These are phyloP conservation scores for Tuber brumale DNA, from an alignment of 495 filamentous ascomycete species.

Conservation along the genomic window DNA sequence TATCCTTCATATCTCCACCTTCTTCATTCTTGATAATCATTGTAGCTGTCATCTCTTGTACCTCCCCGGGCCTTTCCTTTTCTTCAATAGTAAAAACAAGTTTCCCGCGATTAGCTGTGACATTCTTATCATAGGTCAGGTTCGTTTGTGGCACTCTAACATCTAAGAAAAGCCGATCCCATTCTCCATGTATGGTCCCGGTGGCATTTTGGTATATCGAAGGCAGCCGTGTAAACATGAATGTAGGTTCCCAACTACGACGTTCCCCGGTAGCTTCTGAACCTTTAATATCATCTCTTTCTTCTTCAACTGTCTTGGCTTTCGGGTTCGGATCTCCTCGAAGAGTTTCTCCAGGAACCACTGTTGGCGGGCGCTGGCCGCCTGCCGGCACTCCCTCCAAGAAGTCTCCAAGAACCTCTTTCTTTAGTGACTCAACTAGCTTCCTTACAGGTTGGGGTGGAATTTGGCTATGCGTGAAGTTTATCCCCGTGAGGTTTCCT, in stretches of 20 bases:
- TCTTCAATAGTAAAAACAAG: slow-evolving; percentile 37
- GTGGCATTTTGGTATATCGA: slow-evolving; percentile 34
- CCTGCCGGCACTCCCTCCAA: slow-evolving; percentile 1
- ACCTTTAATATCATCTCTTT: background rate
- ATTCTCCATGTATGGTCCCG: slow-evolving; percentile 33
- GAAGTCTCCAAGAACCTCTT: slow-evolving; percentile 27
- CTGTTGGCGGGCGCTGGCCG: background rate
- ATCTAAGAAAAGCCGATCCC: slow-evolving; percentile 23
- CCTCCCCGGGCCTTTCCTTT: slow-evolving; percentile 20
- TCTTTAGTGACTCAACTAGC: slow-evolving; percentile 22
- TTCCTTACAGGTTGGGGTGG: slow-evolving; percentile 33
- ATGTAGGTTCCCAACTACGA: slow-evolving; percentile 1
- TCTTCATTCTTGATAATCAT: slow-evolving; percentile 37
- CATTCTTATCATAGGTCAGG: slow-evolving; percentile 31
- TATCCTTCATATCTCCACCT: slow-evolving; percentile 59
- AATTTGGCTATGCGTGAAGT: slow-evolving; percentile 9
- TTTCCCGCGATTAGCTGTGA: slow-evolving; percentile 33
- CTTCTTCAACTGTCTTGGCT: background rate
- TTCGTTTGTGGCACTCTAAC: slow-evolving; percentile 24
- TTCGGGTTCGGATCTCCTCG: background rate
- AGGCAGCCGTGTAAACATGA: slow-evolving; percentile 1
- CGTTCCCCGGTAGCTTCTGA: slow-evolving; percentile 5
- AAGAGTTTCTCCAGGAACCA: background rate
- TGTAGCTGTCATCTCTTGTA: slow-evolving; percentile 32
- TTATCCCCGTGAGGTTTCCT: slow-evolving; percentile 38